Base-by-base conservation (phyloP, 192 early-diverging fungal species). In the Backusella tarrabulga region DNA sequence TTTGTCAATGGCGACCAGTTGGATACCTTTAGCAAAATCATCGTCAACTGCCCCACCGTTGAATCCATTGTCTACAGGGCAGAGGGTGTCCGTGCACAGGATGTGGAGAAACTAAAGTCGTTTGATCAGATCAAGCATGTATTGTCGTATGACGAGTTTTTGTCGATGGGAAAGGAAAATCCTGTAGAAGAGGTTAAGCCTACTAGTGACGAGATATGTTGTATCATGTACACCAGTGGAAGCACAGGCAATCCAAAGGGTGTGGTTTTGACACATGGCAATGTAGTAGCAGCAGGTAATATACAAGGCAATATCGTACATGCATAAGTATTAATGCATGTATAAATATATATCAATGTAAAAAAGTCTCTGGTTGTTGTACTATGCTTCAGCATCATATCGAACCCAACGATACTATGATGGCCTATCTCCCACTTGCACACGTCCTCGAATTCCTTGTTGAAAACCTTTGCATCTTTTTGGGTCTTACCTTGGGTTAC, bases 211-310 rank as follows among this genome's bases (percentile, higher is more conserved):
- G 94, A 95, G 74, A 84, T 85, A 17, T 87, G 89, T 86, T 87
- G 93, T 71, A 94, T 98, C 74, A 96, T 98, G 95, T 98, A 92
- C 79, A 95, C 92, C 21, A 92, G 90, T 78, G 93, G 97, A 36
- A 91, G 91, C 15, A 98, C 96, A 6, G 96, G 97, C n/a, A 90
- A 90, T 80, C 97, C 97, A 72, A 97, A 97, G 82, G 97, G 97
- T 79, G 96, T 96, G 41, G 76, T 95, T 75, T 84, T 99, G 9
- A 89, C 90, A 60, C 96, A 99, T 80, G 79, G 85, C 66, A 95
- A 95, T 79, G 80, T 98, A 68, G 87, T 97, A 69, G 90, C 96
- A 68, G 91, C 93, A 70, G 85, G 87, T 88, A 85, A 79, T 12
- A 83, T 85, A 23, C 1, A 40, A 11, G 38, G 12, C 1, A 11